Evolutionary conservation across 768 basidiomycete genomes (phyloP), one percentile per base, ranked within the genome.

Genomic region (Suillus brevipes): DNA sequence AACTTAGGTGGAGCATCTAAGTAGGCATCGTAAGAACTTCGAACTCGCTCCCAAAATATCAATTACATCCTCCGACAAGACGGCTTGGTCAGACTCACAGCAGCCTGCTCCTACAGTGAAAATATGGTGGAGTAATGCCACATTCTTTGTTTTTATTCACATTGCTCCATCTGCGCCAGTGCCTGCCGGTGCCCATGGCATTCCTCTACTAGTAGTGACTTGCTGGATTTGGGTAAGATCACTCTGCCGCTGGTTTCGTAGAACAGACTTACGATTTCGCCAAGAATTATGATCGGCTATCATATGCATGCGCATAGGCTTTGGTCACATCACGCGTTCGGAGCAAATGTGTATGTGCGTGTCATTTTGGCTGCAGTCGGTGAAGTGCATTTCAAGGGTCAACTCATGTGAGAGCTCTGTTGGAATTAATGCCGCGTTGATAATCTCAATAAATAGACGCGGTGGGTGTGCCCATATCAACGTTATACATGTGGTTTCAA

Each of bases 331-430:
- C 83, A 85, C 5, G 82, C 90, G 2, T 92, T 90, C 74, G 82
- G 82, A 23, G 90, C 90, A 6, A 78, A 78, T 1, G 63, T 83
- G 20, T 79, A 79, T 12, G 84, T 90, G 47, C 82, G 90, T 13
- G 68, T 87, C 6, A 74, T 83, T 25, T 77, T 93, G 38, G 89
- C 90, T 23, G 75, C 84, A 36, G 77, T 92, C 72, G 91, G 1
- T 85, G 88, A 4, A 84, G 88, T 57, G 91, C 87, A 0, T 90
- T 92, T 68, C 91, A 93, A 71, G 92, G 91, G 3, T 90, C 89
- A 50, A 90, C 92, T 71, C 90, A 91, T 81, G 88, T 88, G 49
- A 77, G 69, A 13, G 45, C 43, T 42, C n/a, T 34, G n/a, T 18
- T 45, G 14, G 14, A 56, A 28, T 23, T 18, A 65, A 68, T 28